Evolutionary conservation across 108 stramenopile genomes (phyloP).

Genomic region (Cyclotella choctawhatcheeana): DNA sequence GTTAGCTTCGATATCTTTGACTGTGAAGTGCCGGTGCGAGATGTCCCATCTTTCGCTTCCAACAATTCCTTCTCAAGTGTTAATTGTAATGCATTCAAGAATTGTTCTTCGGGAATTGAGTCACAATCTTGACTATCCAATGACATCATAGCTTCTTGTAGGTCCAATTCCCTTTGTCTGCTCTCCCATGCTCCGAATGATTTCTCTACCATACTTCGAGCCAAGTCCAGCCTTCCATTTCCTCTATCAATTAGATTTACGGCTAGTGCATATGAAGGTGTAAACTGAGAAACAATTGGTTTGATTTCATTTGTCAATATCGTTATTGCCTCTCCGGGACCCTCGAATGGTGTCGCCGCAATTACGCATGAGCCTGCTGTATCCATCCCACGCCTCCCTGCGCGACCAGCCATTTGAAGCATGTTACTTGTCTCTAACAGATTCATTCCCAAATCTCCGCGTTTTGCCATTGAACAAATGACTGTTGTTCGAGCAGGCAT

Average conservation of each 20-base stretch:
- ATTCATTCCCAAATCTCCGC: conserved; percentile 69
- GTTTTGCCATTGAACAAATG: conserved; percentile 87
- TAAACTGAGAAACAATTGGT: conserved; percentile 82
- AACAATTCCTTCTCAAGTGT: conserved; percentile 46
- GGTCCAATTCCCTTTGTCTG: conserved; percentile 51
- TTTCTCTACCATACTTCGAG: conserved; percentile 71
- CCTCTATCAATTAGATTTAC: conserved; percentile 78
- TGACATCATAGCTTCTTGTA: conserved; percentile 36
- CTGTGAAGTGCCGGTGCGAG: conserved; percentile 43
- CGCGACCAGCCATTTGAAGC: conserved; percentile 91
- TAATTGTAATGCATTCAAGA: conserved; percentile 52
- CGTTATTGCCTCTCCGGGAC: conserved; percentile 63
- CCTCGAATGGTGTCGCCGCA: conserved; percentile 80
- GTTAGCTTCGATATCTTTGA: conserved; percentile 43
- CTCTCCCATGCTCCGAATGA: conserved; percentile 82
- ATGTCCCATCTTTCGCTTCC: conserved; percentile 48
- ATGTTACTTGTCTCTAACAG: conserved; percentile 79
- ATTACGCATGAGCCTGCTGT: conserved; percentile 78
- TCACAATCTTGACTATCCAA: conserved; percentile 31
- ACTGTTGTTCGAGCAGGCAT: conserved; percentile 87
- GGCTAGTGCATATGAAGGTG: conserved; percentile 78
- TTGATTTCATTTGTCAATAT: conserved; percentile 80
- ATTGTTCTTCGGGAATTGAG: conserved; percentile 58
- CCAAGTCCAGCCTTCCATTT: conserved; percentile 72
- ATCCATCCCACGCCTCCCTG: conserved; percentile 86